Evolutionary conservation across 352 stramenopile genomes (phyloP), one percentile per base, ranked within the genome.

Genomic region (Elongisporangium undulatum): DNA sequence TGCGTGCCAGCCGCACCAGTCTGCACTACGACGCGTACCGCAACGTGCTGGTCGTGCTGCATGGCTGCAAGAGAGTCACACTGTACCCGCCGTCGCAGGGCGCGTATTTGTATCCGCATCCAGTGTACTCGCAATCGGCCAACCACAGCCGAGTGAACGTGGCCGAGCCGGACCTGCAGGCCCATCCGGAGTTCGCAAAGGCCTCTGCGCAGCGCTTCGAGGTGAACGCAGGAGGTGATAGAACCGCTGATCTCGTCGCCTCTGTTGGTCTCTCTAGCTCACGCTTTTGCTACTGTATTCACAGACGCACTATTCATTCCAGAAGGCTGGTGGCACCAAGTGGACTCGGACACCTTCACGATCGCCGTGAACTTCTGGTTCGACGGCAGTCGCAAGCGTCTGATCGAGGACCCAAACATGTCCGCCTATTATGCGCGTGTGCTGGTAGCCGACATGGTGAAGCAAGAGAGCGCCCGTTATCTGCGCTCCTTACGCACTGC

Each of bases 331-430:
- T 95, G 86, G 86, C 86, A 95, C 58, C 82, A 91, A 62, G 84
- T 95, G 13, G 79, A 89, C 58, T 89, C 83, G 26, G 79, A 87
- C 20, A 63, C 75, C 22, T 88, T 77, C 60, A 93, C 83, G 0
- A 85, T 95, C 53, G 86, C 84, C 7, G 59, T 92, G 51, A 95
- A 95, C 64, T 94, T 82, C 56, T 95, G 86, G 86, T 93, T 85
- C 57, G 70, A 89, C 63, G 84, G 84, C 8, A 34, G 88, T 13
- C 75, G 85, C 41, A 64, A 85, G 23, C 62, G 75, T 52, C 68
- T 94, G 12, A 62, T 81, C 10, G 26, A 56, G 19, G 62, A 85
- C 24, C 61, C 72, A 26, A 34, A 62, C 0, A 83, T 89, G 72
- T 53, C 61, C 16, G 64, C 78, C 22, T 94, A 92, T 58, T 92